Evolutionary conservation across 306 rosid species (phyloP), one percentile per base, ranked within the genome.

Genomic region (Ziziphus jujuba): DNA sequence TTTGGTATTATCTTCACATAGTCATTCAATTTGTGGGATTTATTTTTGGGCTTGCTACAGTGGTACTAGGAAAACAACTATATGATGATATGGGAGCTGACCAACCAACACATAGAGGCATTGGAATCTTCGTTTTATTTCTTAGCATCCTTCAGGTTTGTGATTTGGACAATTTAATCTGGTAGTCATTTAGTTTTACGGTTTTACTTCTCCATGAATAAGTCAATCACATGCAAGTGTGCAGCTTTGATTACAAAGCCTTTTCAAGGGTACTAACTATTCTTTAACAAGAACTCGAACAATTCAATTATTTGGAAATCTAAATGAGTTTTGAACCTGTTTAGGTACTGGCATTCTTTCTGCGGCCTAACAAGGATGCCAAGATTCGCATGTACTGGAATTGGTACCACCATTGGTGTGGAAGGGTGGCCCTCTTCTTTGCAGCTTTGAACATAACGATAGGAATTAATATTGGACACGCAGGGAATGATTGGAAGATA

Each of bases 1-100:
- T 88, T 9, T 90, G 99, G 99, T 95, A 81, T 75, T 90, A 95
- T 80, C 95, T 95, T 50, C 99, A 95, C 79, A 84, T 92, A 44
- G 58, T 74, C 12, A 77, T 84, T 84, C 99, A 95, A 72, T 71
- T 95, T 70, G 90, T 79, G 71, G 99, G 99, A 64, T 95, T 90
- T 52, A 70, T 73, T 54, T 75, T 95, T 66, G 97, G 96, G 0
- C 95, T 95, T 36, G 87, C 89, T 52, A 77, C 95, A 3, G 84
- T 95, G 51, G 79, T 95, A 53, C 85, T 95, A 65, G 99, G 99
- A 67, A 79, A 84, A 65, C 95, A 85, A 75, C 97, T 95, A 63
- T 82, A 95, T 47, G 56, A 69, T 49, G 63, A 72, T 54, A 75
- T 88, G 59, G 84, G 80, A 25, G 95, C 85, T 35, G 67, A 95